Conservation (phyloP, 306 rosid species). For the Citrullus mucosospermus region DNA sequence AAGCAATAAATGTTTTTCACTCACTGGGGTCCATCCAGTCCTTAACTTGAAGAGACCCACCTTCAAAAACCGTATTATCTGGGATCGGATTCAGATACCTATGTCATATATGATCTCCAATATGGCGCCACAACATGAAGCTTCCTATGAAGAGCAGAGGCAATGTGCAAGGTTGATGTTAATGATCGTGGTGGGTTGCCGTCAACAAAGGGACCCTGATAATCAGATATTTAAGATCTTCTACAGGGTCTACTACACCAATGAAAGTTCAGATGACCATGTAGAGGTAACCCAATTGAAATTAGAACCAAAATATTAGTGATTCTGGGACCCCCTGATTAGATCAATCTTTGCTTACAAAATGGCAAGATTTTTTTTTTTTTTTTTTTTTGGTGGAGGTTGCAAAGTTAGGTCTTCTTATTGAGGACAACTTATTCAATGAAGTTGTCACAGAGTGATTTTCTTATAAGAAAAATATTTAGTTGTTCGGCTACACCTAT, state of each 20-base stretch:
- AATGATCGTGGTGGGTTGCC: neutral
- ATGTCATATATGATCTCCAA: neutral
- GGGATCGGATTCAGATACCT: neutral
- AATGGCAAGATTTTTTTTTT: neutral
- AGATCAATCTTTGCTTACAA: neutral
- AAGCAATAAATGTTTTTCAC: slow-evolving; percentile 9
- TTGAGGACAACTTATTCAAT: too few relatives aligned
- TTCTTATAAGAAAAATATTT: too few relatives aligned
- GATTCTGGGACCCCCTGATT: neutral
- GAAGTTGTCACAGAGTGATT: neutral
- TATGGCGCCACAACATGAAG: slow-evolving; percentile 1
- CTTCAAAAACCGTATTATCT: neutral
- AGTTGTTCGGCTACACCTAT: too few relatives aligned
- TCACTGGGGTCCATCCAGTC: neutral
- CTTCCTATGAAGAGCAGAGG: neutral
- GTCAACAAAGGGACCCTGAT: slow-evolving; percentile 1
- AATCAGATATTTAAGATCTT: slow-evolving; percentile 2
- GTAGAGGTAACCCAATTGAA: neutral
- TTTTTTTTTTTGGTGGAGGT: neutral
- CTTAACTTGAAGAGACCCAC: neutral
- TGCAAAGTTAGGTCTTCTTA: neutral
- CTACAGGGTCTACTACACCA: neutral
- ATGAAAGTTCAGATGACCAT: slow-evolving; percentile 1
- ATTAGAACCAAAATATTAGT: neutral
- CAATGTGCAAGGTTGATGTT: neutral